A percentile compares a stretch with the other conserved stretches of the same genome.
phyloP scores from a whole-genome alignment of 179 eudicot genomes.

The Carnegiea gigantea region DNA sequence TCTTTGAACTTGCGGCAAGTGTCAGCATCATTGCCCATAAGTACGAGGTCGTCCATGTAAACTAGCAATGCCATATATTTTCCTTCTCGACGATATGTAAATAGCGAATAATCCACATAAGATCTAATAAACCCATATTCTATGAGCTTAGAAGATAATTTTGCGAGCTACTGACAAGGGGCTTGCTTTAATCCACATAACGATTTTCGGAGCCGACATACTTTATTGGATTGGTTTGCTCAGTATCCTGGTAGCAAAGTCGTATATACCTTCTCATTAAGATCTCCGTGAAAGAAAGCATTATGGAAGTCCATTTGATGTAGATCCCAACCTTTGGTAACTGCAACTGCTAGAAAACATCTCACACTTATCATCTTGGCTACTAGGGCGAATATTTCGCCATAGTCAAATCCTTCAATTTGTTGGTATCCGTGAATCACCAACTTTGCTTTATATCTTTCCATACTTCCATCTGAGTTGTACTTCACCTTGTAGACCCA shows the following conservation, averaged over 20 bases:
- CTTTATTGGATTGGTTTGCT: neutral
- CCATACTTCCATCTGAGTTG: neutral
- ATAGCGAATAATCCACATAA: too few species aligned
- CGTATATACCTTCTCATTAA: constrained; percentile 5
- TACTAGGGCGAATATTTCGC: neutral
- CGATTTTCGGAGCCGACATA: neutral
- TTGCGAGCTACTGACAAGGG: neutral
- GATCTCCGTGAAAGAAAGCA: constrained; percentile 4
- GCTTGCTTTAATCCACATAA: neutral
- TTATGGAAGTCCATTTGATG: constrained; percentile 7
- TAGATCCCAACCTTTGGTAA: neutral
- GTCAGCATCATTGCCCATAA: neutral
- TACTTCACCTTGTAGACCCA: neutral
- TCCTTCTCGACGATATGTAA: neutral
- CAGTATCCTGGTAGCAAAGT: neutral
- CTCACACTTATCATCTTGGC: neutral
- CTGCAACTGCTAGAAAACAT: neutral
- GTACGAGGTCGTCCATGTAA: neutral
- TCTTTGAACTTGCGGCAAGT: neutral
- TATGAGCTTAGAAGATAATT: neutral
- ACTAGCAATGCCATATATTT: neutral
- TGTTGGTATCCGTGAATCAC: neutral
- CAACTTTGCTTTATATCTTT: neutral
- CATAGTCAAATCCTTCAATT: neutral
- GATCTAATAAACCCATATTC: neutral